Base-by-base conservation (phyloP, 164 flowering plant species). In the Sextonia rubra region DNA sequence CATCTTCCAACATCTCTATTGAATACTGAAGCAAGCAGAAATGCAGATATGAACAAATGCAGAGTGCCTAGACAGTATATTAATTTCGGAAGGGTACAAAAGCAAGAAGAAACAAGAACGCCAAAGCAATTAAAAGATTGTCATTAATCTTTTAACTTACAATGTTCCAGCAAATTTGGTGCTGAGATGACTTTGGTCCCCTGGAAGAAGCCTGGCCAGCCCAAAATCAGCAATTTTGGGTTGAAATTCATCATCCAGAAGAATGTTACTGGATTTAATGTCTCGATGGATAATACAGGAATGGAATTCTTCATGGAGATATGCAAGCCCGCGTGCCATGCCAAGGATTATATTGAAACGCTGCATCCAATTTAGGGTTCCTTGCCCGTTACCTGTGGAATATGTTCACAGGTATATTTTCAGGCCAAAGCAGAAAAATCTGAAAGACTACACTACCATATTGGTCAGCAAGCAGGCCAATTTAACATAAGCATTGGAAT, bases 141-240 rank as follows among this genome's bases (percentile, higher is more conserved):
- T 37, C 44, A 37, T 37, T 37, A 37, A 9, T 37, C 11, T 7
- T 7, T 5, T 8, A 37, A 78, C 87, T 84, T 75, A 89, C 93
- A 87, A 64, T 47, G 90, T 89, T 26, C 93, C 93, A 0, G 88
- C 90, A 74, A 89, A 83, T 80, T 71, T 81, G 68, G 90, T 87
- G 75, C 74, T 85, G 25, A 86, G 69, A 79, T 89, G 92, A 74
- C 79, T 84, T 62, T 77, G 79, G 78, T 82, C 81, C 70, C 81
- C 86, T 12, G 90, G 89, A n/a, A 85, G 79, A 72, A 86, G 85
- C 77, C 86, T 82, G 26, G 90, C 90, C 65, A 87, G 75, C 25
- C 88, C 93, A 60, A 87, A 87, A 75, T 89, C 93, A 0, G 89
- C 88, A 60, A 87, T 86, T 76, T 80, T 85, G 56, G 93, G 82